These are phyloP conservation scores for Penicillium lividum DNA, from an alignment of 495 filamentous ascomycete genomes.

Conservation along the genomic window DNA sequence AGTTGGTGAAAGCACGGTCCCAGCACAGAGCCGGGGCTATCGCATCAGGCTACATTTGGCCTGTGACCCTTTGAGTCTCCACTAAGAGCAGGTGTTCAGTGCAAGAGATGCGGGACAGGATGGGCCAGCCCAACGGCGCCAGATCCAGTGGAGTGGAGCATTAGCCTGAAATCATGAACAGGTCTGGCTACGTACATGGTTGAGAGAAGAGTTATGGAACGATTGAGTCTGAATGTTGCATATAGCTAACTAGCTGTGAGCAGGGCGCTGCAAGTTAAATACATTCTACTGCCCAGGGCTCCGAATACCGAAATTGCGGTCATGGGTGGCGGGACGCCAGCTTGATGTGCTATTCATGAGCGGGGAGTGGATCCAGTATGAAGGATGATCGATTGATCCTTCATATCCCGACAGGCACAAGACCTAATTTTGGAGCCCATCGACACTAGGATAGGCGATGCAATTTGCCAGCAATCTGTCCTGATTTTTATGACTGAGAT, in stretches of 20 bases:
- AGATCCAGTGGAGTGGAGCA: slow-evolving; percentile 8
- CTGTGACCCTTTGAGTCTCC: no score
- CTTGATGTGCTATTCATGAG: background rate
- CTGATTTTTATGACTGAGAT: background rate
- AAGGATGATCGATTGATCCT: slow-evolving; percentile 6
- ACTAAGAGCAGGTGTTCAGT: no score
- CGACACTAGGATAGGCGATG: background rate
- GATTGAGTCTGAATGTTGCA: background rate
- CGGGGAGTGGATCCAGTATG: background rate
- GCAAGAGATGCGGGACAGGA: background rate
- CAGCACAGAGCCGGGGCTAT: background rate
- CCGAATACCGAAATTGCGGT: background rate
- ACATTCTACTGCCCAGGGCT: background rate
- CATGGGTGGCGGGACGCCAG: background rate
- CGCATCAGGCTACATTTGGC: no score
- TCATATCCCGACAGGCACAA: slow-evolving; percentile 1
- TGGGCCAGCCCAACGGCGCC: slow-evolving; percentile 5
- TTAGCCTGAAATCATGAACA: background rate
- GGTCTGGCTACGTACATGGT: background rate
- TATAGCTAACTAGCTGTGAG: background rate
- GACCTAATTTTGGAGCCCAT: slow-evolving; percentile 1
- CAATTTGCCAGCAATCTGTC: background rate
- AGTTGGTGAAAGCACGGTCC: slow-evolving; percentile 5
- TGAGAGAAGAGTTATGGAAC: background rate
- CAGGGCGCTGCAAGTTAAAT: background rate